Evolutionary conservation across 192 early-diverging fungal species (phyloP).

Genomic region (Martensiomyces pterosporus): DNA sequence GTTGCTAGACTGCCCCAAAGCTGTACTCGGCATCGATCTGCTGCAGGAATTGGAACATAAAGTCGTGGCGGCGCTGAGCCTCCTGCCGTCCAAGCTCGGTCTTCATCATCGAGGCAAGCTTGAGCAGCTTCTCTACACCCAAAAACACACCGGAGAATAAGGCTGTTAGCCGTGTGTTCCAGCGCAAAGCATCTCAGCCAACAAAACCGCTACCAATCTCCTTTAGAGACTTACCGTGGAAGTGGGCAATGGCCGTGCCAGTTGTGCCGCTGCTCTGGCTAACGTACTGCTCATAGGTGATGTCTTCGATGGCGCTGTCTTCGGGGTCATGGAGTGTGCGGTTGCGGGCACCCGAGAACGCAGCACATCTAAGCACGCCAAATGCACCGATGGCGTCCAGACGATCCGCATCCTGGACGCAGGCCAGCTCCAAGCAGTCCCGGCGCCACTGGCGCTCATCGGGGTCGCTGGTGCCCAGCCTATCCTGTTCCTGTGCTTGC

Average conservation of each 20-base stretch:
- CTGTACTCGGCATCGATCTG: conserved; percentile 56
- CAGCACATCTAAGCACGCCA: conserved; percentile 67
- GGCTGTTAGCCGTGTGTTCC: not conserved
- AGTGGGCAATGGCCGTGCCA: conserved; percentile 61
- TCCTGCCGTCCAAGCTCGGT: conserved; percentile 52
- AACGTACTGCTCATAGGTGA: conserved; percentile 61
- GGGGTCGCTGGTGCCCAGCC: conserved; percentile 10
- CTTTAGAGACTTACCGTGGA: conserved; percentile 51
- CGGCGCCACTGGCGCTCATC: conserved; percentile 52
- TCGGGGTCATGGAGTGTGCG: conserved; percentile 54
- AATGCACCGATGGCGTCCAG: conserved; percentile 72
- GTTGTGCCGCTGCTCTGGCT: conserved; percentile 43
- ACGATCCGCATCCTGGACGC: conserved; percentile 71
- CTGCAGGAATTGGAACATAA: conserved; percentile 56
- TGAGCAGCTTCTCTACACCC: conserved; percentile 61
- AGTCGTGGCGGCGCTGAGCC: conserved; percentile 55
- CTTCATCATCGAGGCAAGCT: conserved; percentile 62
- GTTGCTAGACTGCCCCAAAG: too few relatives aligned
- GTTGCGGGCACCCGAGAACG: conserved; percentile 64
- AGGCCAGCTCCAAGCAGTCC: conserved; percentile 56
- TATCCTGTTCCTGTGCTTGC: conserved; percentile 40
- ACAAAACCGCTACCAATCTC: not conserved
- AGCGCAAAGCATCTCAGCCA: not conserved
- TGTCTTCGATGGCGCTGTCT: conserved; percentile 49
- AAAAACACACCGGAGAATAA: not conserved